Percentiles rank a stretch among this genome's conserved stretches.
These are phyloP conservation scores for Rosa lucieae DNA, from an alignment of 306 rosid species.

Conservation along the genomic window DNA sequence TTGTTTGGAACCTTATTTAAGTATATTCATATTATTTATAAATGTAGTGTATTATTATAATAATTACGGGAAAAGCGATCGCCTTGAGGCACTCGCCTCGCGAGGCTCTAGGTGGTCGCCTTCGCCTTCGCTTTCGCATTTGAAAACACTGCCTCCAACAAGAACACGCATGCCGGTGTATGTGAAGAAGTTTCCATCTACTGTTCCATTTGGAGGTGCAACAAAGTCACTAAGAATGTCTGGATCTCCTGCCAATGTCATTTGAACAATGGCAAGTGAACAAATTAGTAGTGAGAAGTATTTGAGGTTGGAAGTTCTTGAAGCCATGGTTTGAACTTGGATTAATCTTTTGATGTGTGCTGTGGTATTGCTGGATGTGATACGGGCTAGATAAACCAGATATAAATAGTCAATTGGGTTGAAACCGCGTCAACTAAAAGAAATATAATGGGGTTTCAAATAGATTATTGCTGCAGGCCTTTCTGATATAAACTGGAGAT, in stretches of 20 bases:
- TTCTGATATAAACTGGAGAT: background rate
- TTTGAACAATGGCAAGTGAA: conserved; percentile 20
- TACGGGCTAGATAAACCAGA: background rate
- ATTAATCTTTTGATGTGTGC: background rate
- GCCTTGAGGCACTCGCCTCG: no score
- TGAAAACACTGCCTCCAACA: no score
- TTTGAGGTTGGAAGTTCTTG: conserved; percentile 14
- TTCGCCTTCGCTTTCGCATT: no score
- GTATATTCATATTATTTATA: no score
- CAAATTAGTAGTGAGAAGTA: conserved; percentile 25
- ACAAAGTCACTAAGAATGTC: conserved; percentile 44
- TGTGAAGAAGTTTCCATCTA: conserved; percentile 40
- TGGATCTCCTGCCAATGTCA: conserved; percentile 34
- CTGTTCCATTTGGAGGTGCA: conserved; percentile 14
- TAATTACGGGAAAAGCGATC: no score
- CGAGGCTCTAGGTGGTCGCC: no score
- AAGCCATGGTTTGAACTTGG: conserved; percentile 6
- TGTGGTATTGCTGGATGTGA: background rate
- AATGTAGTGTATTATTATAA: no score
- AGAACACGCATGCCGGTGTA: conserved; percentile 11
- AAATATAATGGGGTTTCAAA: background rate
- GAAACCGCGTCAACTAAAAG: background rate
- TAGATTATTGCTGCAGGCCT: conserved; percentile 1
- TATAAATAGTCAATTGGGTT: background rate
- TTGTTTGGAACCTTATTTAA: no score